Base-by-base conservation (phyloP, 169 alveolate species). In the Plasmodium cynomolgi region DNA sequence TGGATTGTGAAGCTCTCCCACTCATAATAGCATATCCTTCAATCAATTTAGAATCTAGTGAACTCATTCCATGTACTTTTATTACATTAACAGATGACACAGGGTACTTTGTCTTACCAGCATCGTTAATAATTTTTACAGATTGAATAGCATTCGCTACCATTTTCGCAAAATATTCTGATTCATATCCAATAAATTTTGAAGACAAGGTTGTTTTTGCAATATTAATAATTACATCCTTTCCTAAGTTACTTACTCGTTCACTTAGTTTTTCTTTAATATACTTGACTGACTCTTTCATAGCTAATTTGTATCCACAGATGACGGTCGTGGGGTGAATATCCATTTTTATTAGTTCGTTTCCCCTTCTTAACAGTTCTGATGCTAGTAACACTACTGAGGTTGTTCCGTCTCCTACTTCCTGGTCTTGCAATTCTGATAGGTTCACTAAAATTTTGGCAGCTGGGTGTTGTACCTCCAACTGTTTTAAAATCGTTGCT, bases 381-480 rank as follows among this genome's bases (percentile, higher is more conserved):
- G 99, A 99, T 37, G 99, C 99, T 88, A 99, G 91, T 84, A 99
- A 96, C 37, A 99, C 99, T 6, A 99, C 99, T 9, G 99, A 98
- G 9, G 99, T 99, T 41, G 99, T 99, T 13, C 99, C 99, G 96
- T 99, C 99, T 26, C 99, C 99, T 17, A 96, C 99, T 92, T 98
- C 99, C 84, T 97, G 97, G 95, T 98, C 99, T 97, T 99, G 99
- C 34, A 99, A 97, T 83, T 98, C 99, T 15, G 99, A 98, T 56
- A 99, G 96, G 73, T 99, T 99, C 9, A 98, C 99, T 82, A 98
- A 96, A 20, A 98, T 98, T 96, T 99, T 99, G 17, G 99, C 99
- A 26, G 99, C 99, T n/a, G 99, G 99, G 95, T 99, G 99, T 95
- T 99, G 99, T 39, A 99, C 99, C 95, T 99, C 99, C 81, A 99